Base-by-base conservation (phyloP, 805 yeast genomes). In the Lipomyces starkeyi region DNA sequence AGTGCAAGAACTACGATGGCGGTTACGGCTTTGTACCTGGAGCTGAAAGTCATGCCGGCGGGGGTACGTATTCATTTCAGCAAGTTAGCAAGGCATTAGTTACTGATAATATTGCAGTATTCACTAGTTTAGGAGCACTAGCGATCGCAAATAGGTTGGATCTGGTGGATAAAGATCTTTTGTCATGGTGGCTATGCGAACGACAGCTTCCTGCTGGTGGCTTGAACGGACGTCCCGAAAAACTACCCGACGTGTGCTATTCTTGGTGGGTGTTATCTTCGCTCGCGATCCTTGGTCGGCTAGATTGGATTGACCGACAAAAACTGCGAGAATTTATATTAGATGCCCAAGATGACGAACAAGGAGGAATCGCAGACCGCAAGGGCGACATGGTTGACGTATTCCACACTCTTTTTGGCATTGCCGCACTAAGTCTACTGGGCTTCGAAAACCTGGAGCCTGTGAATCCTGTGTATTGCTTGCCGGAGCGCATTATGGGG, bases 1-100 rank as follows among this genome's bases (percentile, higher is more conserved):
- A 76, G 49, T 95, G 99, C 78, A 88, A 85, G 70, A 95, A 95
- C 77, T 94, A 92, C 76, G 99, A 95, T 77, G 99, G 99, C 2
- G 97, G 97, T 0, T 95, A 90, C 82, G 99, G 99, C 0, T 82
- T 91, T 79, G 87, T 87, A 8, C 98, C 99, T 0, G 97, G 97
- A 0, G 94, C 97, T 0, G 99, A 95, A 78, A 88, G 94, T 58
- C 99, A 95, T 78, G 89, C 97, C 0, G 98, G 97, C 0, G 97
- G 91, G 77, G 90, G 56, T 53, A 53, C 17, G 56, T 53, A 13
- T 29, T 22, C 56, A 17, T 53, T 9, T 17, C 20, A 13, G 20
- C 17, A n/a, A 53, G 29, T 32, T 6, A 34, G 17, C 17, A 4
- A 2, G 14, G 7, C 37, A 14, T 43, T 22, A 14, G 20, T 6